Conservation (phyloP, 179 eudicot species). For the Beta macrorhiza region DNA sequence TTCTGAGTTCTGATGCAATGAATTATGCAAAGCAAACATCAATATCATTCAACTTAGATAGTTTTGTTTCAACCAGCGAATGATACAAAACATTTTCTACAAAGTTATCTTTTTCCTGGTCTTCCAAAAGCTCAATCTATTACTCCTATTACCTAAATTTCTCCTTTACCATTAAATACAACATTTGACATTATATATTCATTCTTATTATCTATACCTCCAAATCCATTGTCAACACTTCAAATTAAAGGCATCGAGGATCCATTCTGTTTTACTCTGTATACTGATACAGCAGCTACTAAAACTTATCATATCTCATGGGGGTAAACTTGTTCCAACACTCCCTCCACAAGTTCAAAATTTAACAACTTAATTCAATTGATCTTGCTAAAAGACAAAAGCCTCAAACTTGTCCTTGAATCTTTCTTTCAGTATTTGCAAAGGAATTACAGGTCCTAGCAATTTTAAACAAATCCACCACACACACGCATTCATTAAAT, state of each 20-base stretch:
- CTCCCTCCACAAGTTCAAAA: background rate
- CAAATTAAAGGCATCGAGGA: slow-evolving; percentile 13
- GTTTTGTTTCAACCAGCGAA: background rate
- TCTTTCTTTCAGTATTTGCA: slow-evolving; percentile 13
- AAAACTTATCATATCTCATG: slow-evolving; percentile 3
- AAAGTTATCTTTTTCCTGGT: slow-evolving; percentile 12
- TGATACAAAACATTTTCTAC: background rate
- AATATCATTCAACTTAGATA: slow-evolving; percentile 8
- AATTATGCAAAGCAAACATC: slow-evolving; percentile 22
- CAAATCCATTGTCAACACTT: slow-evolving; percentile 16
- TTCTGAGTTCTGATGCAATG: slow-evolving; percentile 26
- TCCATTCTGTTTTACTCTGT: slow-evolving; percentile 7
- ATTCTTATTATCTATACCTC: background rate
- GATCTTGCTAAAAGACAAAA: slow-evolving; percentile 22
- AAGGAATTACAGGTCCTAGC: slow-evolving; percentile 21
- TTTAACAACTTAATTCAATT: slow-evolving; percentile 14
- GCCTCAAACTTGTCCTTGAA: slow-evolving; percentile 18
- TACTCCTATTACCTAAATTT: background rate
- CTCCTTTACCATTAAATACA: background rate
- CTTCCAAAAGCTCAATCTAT: background rate
- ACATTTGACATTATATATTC: slow-evolving; percentile 7
- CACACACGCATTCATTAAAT: slow-evolving; percentile 28
- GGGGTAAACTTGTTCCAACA: slow-evolving; percentile 7
- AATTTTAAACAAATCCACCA: slow-evolving; percentile 21
- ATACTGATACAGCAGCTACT: slow-evolving; percentile 6